Evolutionary conservation across 345 rosid genomes (phyloP).

Genomic region (Salix brachista): DNA sequence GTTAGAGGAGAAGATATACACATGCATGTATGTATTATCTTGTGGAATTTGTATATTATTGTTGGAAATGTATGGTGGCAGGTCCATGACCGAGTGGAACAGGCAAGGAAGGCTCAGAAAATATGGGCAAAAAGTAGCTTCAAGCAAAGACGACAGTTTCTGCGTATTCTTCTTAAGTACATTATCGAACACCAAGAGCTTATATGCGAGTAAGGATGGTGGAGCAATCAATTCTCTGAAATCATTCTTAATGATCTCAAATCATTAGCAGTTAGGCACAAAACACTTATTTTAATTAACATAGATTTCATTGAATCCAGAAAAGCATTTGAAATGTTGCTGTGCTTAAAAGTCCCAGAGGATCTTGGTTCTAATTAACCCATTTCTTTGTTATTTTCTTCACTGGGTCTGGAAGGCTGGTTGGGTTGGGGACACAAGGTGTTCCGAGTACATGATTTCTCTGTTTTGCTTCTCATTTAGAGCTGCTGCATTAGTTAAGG

Average conservation of each 20-base stretch:
- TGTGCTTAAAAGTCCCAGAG: background rate
- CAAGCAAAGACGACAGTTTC: conserved; percentile 88
- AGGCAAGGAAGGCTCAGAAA: conserved; percentile 91
- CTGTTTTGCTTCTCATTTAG: background rate
- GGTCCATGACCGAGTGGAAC: conserved; percentile 75
- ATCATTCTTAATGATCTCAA: background rate
- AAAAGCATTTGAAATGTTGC: background rate
- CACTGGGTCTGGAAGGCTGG: background rate
- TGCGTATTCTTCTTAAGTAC: conserved; percentile 84
- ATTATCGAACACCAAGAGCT: conserved; percentile 90
- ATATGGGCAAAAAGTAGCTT: conserved; percentile 88
- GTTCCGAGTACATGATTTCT: background rate
- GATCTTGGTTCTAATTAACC: background rate
- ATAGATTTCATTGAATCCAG: background rate
- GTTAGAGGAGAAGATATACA: conserved; percentile 40
- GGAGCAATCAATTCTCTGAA: background rate
- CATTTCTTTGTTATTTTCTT: background rate
- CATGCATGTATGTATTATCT: background rate
- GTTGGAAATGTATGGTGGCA: conserved; percentile 22
- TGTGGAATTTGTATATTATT: background rate
- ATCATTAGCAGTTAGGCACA: background rate
- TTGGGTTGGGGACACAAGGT: background rate
- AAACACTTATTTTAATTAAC: background rate
- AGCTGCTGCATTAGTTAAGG: background rate
- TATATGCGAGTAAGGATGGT: conserved; percentile 82